A percentile compares a stretch with the other conserved stretches of the same genome.
Evolutionary conservation across 2,329 filamentous ascomycete genomes (phyloP).

Genomic region (Xylariomycetidae sp.): DNA sequence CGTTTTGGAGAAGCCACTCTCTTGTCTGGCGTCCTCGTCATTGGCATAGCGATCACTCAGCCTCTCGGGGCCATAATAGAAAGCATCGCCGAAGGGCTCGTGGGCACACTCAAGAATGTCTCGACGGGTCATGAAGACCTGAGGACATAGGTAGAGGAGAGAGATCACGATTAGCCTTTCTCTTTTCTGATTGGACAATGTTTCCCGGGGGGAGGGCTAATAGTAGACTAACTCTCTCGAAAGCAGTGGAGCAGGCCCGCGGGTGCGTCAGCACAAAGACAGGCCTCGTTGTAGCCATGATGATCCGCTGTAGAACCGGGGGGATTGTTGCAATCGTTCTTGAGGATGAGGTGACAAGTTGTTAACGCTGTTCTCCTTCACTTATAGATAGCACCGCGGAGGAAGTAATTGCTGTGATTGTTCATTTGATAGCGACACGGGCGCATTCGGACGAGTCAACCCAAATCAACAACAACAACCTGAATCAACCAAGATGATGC

Average conservation of each 20-base stretch:
- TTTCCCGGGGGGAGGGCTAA: too few relatives aligned
- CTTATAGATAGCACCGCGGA: constrained; percentile 24
- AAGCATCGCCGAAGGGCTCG: constrained; percentile 95
- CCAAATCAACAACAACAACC: neutral
- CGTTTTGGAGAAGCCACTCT: constrained; percentile 63
- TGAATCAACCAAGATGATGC: constrained; percentile 2
- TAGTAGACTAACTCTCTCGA: constrained; percentile 82
- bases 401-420: constrained; percentile 22
- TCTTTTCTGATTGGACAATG: too few relatives aligned
- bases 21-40: constrained; percentile 51
- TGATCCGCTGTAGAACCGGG: constrained; percentile 19
- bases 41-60: constrained; percentile 73
- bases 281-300: constrained; percentile 71
- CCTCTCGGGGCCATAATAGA: constrained; percentile 91
- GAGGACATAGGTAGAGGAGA: too few relatives aligned
- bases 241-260: constrained; percentile 91
- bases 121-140: constrained; percentile 95
- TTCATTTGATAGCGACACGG: constrained; percentile 15
- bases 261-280: constrained; percentile 95
- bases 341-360: constrained; percentile 10
- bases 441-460: constrained; percentile 16
- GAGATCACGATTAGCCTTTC: too few relatives aligned
- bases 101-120: constrained; percentile 80
- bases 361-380: constrained; percentile 4
- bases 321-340: constrained; percentile 21